Evolutionary conservation across 176 grass and related monocot genomes (phyloP).

Genomic region (Poa pratensis): DNA sequence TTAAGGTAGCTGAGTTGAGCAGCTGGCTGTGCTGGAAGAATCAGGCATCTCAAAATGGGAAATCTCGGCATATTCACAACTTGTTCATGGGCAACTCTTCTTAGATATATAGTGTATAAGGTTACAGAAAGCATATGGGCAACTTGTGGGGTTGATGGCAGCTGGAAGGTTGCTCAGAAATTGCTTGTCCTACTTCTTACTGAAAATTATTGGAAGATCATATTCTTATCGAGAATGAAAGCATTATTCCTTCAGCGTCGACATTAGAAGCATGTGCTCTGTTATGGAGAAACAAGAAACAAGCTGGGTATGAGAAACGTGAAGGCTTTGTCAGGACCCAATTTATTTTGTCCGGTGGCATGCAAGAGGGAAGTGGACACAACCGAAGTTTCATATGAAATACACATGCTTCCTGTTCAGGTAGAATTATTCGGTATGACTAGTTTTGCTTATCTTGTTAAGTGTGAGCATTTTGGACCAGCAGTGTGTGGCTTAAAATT

Average conservation of each 20-base stretch:
- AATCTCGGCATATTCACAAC: conserved; percentile 24
- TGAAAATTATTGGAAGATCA: conserved; percentile 52
- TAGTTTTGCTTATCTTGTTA: conserved; percentile 1
- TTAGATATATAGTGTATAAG: conserved; percentile 22
- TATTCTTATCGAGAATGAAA: conserved; percentile 46
- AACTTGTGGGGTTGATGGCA: conserved; percentile 24
- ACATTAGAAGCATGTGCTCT: conserved; percentile 7
- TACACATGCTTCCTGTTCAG: conserved; percentile 35
- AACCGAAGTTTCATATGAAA: conserved; percentile 7
- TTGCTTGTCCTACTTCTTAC: conserved; percentile 26
- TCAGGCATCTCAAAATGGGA: conserved; percentile 19
- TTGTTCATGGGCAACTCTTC: conserved; percentile 30
- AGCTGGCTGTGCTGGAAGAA: conserved; percentile 12
- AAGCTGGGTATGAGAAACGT: conserved; percentile 5
- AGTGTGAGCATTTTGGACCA: conserved; percentile 35
- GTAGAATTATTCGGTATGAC: conserved; percentile 9
- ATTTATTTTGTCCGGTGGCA: conserved; percentile 21
- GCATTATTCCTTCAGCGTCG: conserved; percentile 48
- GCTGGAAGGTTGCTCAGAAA: conserved; percentile 14
- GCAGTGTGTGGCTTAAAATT: background rate
- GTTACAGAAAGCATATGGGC: conserved; percentile 10
- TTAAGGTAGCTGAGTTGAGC: conserved; percentile 28
- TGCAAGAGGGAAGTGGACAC: conserved; percentile 13
- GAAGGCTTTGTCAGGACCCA: conserved; percentile 18
- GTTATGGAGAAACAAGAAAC: conserved; percentile 24